Evolutionary conservation across 306 rosid genomes (phyloP).

Genomic region (Cucurbita moschata): DNA sequence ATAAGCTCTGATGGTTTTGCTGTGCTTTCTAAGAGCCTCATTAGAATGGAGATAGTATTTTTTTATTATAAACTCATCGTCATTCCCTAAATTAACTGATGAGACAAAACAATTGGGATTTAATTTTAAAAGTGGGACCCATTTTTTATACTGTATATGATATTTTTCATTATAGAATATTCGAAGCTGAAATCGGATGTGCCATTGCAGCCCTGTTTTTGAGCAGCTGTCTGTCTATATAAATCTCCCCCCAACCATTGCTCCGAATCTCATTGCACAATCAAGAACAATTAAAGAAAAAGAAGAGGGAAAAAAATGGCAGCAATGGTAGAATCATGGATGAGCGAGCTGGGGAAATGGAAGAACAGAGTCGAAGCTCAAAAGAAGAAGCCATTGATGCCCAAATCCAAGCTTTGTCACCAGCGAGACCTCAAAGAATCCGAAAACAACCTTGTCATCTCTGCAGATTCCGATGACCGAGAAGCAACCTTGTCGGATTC

Average conservation of each 20-base stretch:
- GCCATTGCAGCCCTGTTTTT: conserved; percentile 4
- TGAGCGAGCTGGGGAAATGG: conserved; percentile 49
- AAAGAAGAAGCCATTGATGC: conserved; percentile 9
- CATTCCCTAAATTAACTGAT: too few relatives aligned
- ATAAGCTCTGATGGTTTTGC: too few relatives aligned
- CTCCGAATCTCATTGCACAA: too few relatives aligned
- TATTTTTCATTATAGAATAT: too few relatives aligned
- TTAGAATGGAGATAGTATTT: too few relatives aligned
- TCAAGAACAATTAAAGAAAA: background rate
- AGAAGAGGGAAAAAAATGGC: conserved; percentile 26
- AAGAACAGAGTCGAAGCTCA: conserved; percentile 28
- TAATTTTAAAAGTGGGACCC: too few relatives aligned
- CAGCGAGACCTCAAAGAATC: background rate
- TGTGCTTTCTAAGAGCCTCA: too few relatives aligned
- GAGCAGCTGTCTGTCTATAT: background rate
- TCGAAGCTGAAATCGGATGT: too few relatives aligned
- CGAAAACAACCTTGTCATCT: background rate
- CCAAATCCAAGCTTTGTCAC: conserved; percentile 13
- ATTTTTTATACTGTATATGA: too few relatives aligned
- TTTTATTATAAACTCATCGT: too few relatives aligned
- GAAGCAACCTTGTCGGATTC: conserved; percentile 45
- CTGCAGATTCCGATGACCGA: background rate
- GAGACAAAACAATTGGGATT: too few relatives aligned
- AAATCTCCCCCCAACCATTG: too few relatives aligned
- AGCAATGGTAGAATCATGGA: conserved; percentile 50